A percentile compares a stretch with the other conserved stretches of the same genome.
Conservation (phyloP, 1,284 basidiomycete species). For the Peniophora sp. region DNA sequence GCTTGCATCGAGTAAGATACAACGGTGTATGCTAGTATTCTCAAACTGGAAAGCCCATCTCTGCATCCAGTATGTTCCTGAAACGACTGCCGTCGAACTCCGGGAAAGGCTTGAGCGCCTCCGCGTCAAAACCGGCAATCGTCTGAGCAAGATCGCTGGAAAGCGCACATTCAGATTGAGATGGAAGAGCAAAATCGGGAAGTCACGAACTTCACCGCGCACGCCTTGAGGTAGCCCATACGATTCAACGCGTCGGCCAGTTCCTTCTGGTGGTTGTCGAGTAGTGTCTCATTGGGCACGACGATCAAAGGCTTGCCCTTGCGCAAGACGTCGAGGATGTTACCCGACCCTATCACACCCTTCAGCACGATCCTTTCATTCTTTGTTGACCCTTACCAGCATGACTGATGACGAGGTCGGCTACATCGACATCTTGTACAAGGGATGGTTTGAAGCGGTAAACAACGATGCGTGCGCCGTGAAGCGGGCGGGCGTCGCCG, state of each 20-base stretch:
- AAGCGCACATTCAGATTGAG: constrained; percentile 1
- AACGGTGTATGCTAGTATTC: neutral
- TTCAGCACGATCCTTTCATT: neutral
- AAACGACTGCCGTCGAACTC: constrained; percentile 59
- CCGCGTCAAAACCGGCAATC: constrained; percentile 40
- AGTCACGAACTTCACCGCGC: constrained; percentile 41
- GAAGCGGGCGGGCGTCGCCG: constrained; percentile 24
- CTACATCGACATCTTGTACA: constrained; percentile 51
- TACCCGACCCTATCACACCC: constrained; percentile 74
- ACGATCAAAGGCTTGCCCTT: constrained; percentile 73
- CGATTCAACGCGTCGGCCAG: constrained; percentile 66
- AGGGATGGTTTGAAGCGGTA: constrained; percentile 73
- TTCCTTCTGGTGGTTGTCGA: constrained; percentile 93
- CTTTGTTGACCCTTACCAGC: constrained; percentile 59
- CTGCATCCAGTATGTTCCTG: constrained; percentile 57
- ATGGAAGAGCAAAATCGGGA: neutral
- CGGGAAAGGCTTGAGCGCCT: constrained; percentile 51
- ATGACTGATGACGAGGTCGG: constrained; percentile 85
- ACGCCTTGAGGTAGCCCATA: constrained; percentile 59
- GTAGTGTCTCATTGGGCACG: constrained; percentile 82
- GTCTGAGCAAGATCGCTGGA: constrained; percentile 44
- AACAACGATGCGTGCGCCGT: constrained; percentile 36
- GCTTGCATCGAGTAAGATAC: neutral
- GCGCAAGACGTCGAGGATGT: constrained; percentile 85
- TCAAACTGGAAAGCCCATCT: constrained; percentile 53